phyloP scores from a whole-genome alignment of 345 rosid genomes.

The Aquilaria yunnanensis region DNA sequence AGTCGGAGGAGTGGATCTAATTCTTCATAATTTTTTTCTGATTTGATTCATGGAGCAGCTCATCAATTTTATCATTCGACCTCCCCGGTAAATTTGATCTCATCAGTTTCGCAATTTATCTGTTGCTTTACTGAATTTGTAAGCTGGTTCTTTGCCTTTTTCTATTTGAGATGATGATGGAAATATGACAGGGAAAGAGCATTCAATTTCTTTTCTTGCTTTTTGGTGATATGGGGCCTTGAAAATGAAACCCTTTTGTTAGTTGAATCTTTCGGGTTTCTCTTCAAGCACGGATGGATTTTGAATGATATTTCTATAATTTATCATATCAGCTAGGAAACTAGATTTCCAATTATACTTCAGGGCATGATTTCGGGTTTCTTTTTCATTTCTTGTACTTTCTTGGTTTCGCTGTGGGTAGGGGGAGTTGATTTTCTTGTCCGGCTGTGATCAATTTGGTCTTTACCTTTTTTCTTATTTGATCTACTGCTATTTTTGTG shows the following conservation, averaged over 20 bases:
- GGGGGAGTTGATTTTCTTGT: no score
- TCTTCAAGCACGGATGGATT: neutral
- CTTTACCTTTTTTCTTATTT: neutral
- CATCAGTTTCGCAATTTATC: neutral
- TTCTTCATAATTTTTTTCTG: no score
- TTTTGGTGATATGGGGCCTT: neutral
- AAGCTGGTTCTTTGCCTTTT: neutral
- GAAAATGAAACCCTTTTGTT: slow-evolving; percentile 5
- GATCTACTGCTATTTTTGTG: neutral
- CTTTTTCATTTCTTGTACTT: neutral
- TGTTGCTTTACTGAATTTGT: slow-evolving; percentile 8
- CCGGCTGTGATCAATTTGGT: neutral
- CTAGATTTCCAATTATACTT: neutral
- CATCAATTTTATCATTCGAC: slow-evolving; percentile 90
- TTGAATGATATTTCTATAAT: neutral
- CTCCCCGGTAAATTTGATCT: slow-evolving; percentile 60
- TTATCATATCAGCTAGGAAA: neutral
- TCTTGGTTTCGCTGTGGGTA: neutral
- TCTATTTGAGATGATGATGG: slow-evolving; percentile 15
- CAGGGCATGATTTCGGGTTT: neutral
- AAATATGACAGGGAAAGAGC: neutral
- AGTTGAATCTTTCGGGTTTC: slow-evolving; percentile 4
- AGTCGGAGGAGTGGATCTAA: no score
- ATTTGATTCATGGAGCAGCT: slow-evolving; percentile 76
- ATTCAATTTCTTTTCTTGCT: slow-evolving; percentile 5